Percentiles rank a stretch among this genome's conserved stretches.
phyloP scores from a whole-genome alignment of 148 eudicot species.

The Cornus kousa region DNA sequence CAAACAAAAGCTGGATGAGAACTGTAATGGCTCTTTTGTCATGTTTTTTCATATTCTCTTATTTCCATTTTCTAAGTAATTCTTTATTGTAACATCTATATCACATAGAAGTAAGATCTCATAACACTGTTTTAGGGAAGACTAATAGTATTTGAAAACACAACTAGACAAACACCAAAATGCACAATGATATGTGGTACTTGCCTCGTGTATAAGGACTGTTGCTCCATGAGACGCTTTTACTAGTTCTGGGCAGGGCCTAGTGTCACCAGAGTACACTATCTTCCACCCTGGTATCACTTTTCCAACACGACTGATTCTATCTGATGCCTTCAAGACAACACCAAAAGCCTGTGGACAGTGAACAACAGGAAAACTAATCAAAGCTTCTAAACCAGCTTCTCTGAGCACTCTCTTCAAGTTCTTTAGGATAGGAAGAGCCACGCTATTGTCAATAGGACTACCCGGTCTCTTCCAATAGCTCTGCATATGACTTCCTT shows the following conservation, averaged over 20 bases:
- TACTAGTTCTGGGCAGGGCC: slow-evolving; percentile 73
- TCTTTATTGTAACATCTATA: neutral
- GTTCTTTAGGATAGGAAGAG: slow-evolving; percentile 34
- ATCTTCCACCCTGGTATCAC: slow-evolving; percentile 84
- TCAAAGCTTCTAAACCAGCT: slow-evolving; percentile 64
- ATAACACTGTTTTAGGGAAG: too few relatives aligned
- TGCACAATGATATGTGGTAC: slow-evolving; percentile 8
- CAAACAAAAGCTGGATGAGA: too few relatives aligned
- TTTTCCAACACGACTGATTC: slow-evolving; percentile 48
- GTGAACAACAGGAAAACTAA: slow-evolving; percentile 86
- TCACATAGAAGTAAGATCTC: too few relatives aligned
- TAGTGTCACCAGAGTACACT: slow-evolving; percentile 93
- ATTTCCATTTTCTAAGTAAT: neutral
- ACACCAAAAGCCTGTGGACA: slow-evolving; percentile 90
- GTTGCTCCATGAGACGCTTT: slow-evolving; percentile 86
- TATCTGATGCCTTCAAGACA: slow-evolving; percentile 51
- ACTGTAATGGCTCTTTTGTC: neutral
- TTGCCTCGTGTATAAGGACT: slow-evolving; percentile 89
- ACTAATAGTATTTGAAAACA: too few relatives aligned
- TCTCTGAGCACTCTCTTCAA: slow-evolving; percentile 56
- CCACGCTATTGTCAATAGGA: slow-evolving; percentile 35
- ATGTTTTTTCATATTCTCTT: too few relatives aligned
- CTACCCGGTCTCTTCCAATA: slow-evolving; percentile 56
- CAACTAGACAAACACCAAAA: neutral
- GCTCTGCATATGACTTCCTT: slow-evolving; percentile 78